Evolutionary conservation across 352 stramenopile genomes (phyloP).

Genomic region (Globisporangium ultimum): DNA sequence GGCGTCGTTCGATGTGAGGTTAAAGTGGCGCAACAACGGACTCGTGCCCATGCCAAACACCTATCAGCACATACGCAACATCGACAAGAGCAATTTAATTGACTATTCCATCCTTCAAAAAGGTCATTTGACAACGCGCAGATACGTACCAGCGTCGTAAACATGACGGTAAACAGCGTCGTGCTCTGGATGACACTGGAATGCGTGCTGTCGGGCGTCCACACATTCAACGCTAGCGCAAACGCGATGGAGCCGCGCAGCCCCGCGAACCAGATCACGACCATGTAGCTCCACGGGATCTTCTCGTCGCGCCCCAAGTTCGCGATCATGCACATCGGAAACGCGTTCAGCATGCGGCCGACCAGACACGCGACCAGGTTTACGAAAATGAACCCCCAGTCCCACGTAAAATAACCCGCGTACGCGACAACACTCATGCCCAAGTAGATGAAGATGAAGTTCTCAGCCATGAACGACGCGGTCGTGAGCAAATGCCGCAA

Average conservation of each 20-base stretch:
- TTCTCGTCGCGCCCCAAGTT: constrained; percentile 66
- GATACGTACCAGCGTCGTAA: constrained; percentile 59
- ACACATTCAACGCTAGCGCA: constrained; percentile 76
- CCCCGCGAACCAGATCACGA: constrained; percentile 92
- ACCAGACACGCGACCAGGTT: constrained; percentile 69
- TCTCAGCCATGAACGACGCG: constrained; percentile 79
- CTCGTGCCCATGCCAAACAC: constrained; percentile 77
- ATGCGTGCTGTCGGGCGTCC: constrained; percentile 46
- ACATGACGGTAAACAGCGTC: constrained; percentile 81
- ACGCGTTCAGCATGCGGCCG: constrained; percentile 68
- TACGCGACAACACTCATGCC: constrained; percentile 83
- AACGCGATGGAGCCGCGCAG: constrained; percentile 93
- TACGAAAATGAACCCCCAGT: constrained; percentile 79
- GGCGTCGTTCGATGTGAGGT: constrained; percentile 40
- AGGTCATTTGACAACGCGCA: not conserved
- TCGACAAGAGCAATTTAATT: too few species aligned
- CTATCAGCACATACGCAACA: constrained; percentile 18
- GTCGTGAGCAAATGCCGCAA: constrained; percentile 80
- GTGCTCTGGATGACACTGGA: constrained; percentile 73
- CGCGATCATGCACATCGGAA: constrained; percentile 73
- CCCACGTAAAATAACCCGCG: constrained; percentile 75
- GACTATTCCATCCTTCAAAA: too few species aligned
- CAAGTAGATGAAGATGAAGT: constrained; percentile 88
- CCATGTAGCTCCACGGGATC: constrained; percentile 77
- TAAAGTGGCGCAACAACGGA: constrained; percentile 55